Evolutionary conservation across 129 eudicot genomes (phyloP), one percentile per base, ranked within the genome.

Genomic region (Pseudognaphalium luteoalbum): DNA sequence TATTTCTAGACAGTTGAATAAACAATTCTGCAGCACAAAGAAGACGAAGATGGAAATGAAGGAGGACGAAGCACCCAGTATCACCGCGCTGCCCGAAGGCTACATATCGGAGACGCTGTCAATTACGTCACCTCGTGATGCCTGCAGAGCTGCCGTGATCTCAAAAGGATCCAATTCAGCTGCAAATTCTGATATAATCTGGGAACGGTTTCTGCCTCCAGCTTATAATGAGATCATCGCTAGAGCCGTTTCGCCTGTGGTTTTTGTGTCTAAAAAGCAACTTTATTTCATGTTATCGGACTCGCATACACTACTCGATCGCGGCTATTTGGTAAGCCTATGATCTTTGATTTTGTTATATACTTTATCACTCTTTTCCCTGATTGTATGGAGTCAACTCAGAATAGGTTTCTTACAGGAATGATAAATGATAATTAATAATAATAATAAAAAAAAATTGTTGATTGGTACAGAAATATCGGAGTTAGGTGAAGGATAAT

Each of bases 141-240:
- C 91, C 3, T 83, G 83, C 64, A 66, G 86, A 30, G 79, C 86
- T 11, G 80, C 93, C 0, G 17, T 78, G 3, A 57, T 86, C 33
- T 86, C 93, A 0, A 50, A 47, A 59, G 58, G 7, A 1, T 84
- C 89, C 85, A 89, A 74, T 60, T 58, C 78, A 2, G 91, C 89
- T 0, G 84, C 86, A 4, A 90, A 92, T 51, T 86, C 93, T 20
- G 84, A 92, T 37, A 41, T 32, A 14, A 80, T 92, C 0, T 92
- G 97, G 97, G 80, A 80, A 29, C 76, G 75, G 16, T 89, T 92
- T 56, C 77, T 89, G 84, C 97, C 97, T 7, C 66, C 80, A 10
- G 88, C 86, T 84, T 42, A 73, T 52, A 60, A 4, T 9, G 71
- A 68, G 7, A 58, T 88, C 4, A 41, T 90, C 6, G 64, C 67